These are phyloP conservation scores for Panicum miliaceum DNA, from an alignment of 176 grass and related monocot species.

Conservation along the genomic window DNA sequence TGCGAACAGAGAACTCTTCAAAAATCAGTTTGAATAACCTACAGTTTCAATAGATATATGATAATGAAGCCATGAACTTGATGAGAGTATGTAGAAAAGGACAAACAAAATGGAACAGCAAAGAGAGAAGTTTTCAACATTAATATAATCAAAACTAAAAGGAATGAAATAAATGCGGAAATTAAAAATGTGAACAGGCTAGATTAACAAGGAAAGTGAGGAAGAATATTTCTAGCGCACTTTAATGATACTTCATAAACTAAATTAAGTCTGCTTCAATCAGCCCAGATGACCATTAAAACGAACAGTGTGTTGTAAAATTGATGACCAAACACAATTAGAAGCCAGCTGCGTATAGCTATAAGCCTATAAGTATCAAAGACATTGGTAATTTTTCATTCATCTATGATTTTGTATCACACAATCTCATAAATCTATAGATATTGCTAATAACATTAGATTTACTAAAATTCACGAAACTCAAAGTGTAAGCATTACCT, in stretches of 20 bases:
- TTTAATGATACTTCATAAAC: neutral
- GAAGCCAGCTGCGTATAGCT: neutral
- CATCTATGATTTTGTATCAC: neutral
- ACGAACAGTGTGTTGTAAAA: neutral
- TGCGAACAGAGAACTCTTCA: conserved; percentile 58
- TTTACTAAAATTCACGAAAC: conserved; percentile 3
- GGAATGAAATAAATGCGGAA: neutral
- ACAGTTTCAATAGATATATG: conserved; percentile 23
- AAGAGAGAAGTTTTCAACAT: neutral
- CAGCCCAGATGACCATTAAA: neutral
- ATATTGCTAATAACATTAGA: neutral
- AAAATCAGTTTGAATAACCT: conserved; percentile 80
- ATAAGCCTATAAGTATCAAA: neutral
- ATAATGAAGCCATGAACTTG: conserved; percentile 18
- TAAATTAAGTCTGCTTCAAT: conserved; percentile 29
- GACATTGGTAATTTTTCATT: neutral
- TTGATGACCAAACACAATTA: neutral
- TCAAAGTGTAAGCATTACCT: conserved; percentile 17
- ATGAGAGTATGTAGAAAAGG: conserved; percentile 18
- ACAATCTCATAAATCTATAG: conserved; percentile 11
- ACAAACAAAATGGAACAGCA: neutral
- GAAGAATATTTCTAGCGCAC: neutral
- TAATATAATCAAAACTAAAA: conserved; percentile 28
- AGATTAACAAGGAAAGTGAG: conserved; percentile 19
- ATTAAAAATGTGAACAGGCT: neutral